phyloP scores from a whole-genome alignment of 306 rosid genomes.

The Rosa multiflora region DNA sequence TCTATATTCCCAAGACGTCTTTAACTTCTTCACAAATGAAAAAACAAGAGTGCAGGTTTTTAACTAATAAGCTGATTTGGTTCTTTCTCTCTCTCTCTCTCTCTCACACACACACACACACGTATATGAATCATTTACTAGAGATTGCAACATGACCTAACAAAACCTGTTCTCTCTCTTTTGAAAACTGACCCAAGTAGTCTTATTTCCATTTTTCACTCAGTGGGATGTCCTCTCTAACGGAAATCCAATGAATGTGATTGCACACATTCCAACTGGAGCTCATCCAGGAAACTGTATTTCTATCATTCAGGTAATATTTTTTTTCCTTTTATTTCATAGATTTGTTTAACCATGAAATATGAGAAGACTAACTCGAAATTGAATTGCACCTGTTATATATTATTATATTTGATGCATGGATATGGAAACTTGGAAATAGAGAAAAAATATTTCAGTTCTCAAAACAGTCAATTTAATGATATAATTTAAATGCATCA shows the following conservation, averaged over 20 bases:
- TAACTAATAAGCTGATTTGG: background rate
- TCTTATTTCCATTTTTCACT: background rate
- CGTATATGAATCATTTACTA: background rate
- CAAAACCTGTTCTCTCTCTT: background rate
- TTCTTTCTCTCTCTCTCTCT: too few species aligned
- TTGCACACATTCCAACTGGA: constrained; percentile 54
- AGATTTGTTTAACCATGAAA: background rate
- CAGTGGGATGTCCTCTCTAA: constrained; percentile 70
- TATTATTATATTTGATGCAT: background rate
- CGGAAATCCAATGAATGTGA: constrained; percentile 34
- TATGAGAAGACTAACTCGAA: background rate
- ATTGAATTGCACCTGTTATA: background rate
- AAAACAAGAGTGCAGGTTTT: constrained; percentile 51
- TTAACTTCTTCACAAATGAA: constrained; percentile 45
- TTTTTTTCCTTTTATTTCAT: background rate
- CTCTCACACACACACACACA: background rate
- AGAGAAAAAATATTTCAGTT: background rate
- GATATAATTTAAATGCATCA: background rate
- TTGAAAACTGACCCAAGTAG: background rate
- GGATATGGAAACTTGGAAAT: background rate
- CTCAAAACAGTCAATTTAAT: background rate
- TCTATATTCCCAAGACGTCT: constrained; percentile 29
- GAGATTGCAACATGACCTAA: background rate
- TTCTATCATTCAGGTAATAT: constrained; percentile 53
- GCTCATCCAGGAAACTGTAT: constrained; percentile 43